Base-by-base conservation (phyloP, 2,329 filamentous ascomycete genomes). In the Cylindrodendrum hubeiense region DNA sequence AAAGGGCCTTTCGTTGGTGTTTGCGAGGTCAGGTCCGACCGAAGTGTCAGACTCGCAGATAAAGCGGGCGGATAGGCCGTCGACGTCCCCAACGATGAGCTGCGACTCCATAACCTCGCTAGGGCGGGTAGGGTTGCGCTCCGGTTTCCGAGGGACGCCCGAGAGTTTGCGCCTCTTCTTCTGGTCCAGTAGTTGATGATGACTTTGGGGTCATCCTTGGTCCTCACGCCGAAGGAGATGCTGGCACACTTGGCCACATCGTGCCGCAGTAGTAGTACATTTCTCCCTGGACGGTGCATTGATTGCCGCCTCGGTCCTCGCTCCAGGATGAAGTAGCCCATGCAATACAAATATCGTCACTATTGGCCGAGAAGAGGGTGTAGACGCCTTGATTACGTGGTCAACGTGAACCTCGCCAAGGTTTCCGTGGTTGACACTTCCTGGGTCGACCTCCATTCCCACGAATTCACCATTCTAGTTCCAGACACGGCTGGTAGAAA, bases 21-120 rank as follows among this genome's bases (percentile, higher is more conserved):
- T 52, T 30, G 34, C 50, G 7, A 52, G 19, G 19, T 52, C 50
- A 4, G 50, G 50, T 10, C 50, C 50, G 30, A 52, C 50, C 3
- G 50, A 52, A 8, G 50, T 39, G 50, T n/a, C 34, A 17, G 50
- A 52, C 50, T 52, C 50, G 33, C 50, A 52, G 33, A 52, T 17
- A 30, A 52, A 52, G 30, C 30, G 30, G 30, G 50, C 50, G 15
- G 50, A 52, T 4, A 52, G 34, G n/a, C 50, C 50, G 19, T 52
- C 50, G 22, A 39, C 30, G 30, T 52, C 50, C n/a, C 46, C 50
- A 10, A 52, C n/a, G 34, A 52, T 30, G 34, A 52, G 50, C 50
- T 52, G 17, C 30, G 50, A 52, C 26, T 30, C 50, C 50, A 52
- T 52, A 30, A 2, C 50, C 30, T 37, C 34, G 50, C 9, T 39